Evolutionary conservation across 1,139 yeast species (phyloP).

Genomic region (Suhomyces choctaworum): DNA sequence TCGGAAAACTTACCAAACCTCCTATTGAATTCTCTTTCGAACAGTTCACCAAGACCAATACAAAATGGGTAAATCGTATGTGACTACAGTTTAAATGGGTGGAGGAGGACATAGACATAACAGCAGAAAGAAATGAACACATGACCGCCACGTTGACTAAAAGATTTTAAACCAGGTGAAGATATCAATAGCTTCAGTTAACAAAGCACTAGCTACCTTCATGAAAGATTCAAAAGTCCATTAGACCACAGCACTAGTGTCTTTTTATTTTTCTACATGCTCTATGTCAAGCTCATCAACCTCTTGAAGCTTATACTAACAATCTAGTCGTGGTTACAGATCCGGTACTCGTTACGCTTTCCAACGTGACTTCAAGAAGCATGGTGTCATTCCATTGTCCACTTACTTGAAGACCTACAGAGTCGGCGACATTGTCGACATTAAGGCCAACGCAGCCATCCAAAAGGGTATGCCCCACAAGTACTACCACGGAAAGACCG

Average conservation of each 20-base stretch:
- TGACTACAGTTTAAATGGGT: slow-evolving; percentile 16
- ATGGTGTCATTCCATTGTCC: slow-evolving; percentile 92
- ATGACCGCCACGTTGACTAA: too few species aligned
- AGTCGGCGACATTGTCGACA: slow-evolving; percentile 99
- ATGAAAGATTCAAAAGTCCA: too few species aligned
- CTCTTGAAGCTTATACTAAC: slow-evolving; percentile 19
- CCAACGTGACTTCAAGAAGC: slow-evolving; percentile 99
- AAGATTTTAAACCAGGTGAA: too few species aligned
- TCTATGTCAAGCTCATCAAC: too few species aligned
- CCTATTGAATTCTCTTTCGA: slow-evolving; percentile 15
- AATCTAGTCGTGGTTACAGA: slow-evolving; percentile 93
- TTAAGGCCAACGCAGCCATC: slow-evolving; percentile 98
- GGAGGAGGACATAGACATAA: neutral
- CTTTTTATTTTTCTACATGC: too few species aligned
- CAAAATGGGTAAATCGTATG: slow-evolving; percentile 83
- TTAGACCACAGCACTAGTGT: too few species aligned
- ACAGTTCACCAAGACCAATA: slow-evolving; percentile 31
- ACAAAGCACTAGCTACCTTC: too few species aligned
- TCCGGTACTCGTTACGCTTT: slow-evolving; percentile 99
- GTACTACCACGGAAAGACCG: slow-evolving; percentile 99
- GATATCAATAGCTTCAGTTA: too few species aligned
- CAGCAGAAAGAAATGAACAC: neutral
- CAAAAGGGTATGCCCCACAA: slow-evolving; percentile 99
- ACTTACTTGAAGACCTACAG: slow-evolving; percentile 97
- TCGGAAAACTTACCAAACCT: slow-evolving; percentile 10